Conservation (phyloP, 192 early-diverging fungal genomes). For the Phlyctochytrium bullatum region DNA sequence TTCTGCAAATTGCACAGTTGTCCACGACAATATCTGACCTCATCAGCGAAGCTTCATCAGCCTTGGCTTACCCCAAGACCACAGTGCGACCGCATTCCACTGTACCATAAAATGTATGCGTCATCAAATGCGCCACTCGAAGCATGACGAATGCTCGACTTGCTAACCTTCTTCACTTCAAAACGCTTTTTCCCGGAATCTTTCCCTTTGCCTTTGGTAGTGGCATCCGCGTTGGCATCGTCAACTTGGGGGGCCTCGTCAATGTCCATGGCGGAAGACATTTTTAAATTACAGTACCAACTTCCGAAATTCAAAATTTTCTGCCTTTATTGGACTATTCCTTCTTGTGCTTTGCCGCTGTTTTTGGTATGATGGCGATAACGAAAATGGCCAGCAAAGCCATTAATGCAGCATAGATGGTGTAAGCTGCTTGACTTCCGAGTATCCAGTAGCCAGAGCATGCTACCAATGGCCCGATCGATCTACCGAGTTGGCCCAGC, state of each 20-base stretch:
- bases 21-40: slow-evolving; percentile 89
- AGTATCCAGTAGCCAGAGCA: slow-evolving; percentile 83
- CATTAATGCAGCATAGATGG: slow-evolving; percentile 16
- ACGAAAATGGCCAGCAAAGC: slow-evolving; percentile 7
- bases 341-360: background rate
- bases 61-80: slow-evolving; percentile 85
- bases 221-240: slow-evolving; percentile 33
- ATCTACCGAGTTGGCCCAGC: slow-evolving; percentile 87
- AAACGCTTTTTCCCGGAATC: slow-evolving; percentile 73
- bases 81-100: slow-evolving; percentile 99
- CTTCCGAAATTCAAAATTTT: background rate
- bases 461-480: slow-evolving; percentile 81
- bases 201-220: slow-evolving; percentile 38
- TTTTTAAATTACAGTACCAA: slow-evolving; percentile 6
- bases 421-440: slow-evolving; percentile 36
- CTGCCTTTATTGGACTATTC: background rate
- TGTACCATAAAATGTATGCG: slow-evolving; percentile 22
- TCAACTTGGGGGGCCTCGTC: slow-evolving; percentile 23
- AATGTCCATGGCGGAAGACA: slow-evolving; percentile 33
- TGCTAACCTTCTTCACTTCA: slow-evolving; percentile 86
- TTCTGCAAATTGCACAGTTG: slow-evolving; percentile 98
- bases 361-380: background rate
- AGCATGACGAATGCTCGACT: background rate
- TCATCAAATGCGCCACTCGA: background rate
- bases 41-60: background rate